Percentiles rank a stretch among this genome's conserved stretches.
These are phyloP conservation scores for Radiomyces spectabilis DNA, from an alignment of 192 early-diverging fungal species.

Conservation along the genomic window DNA sequence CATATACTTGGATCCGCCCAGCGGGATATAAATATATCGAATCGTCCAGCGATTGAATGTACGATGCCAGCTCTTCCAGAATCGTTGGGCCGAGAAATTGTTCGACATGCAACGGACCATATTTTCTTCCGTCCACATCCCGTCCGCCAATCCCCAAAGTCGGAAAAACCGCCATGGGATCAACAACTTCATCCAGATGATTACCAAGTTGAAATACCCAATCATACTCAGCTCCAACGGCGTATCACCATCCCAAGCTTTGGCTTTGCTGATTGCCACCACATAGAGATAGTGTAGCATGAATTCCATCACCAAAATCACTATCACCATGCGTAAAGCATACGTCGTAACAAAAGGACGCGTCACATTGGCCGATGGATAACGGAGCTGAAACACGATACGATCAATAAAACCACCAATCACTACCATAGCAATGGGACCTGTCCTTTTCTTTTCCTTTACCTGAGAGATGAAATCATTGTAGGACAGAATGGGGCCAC, in stretches of 20 bases:
- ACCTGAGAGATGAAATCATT: conserved; percentile 88
- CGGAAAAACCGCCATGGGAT: conserved; percentile 98
- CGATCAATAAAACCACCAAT: neutral
- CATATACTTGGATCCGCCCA: conserved; percentile 72
- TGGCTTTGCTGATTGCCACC: conserved; percentile 83
- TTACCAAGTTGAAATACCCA: conserved; percentile 81
- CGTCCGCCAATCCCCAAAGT: conserved; percentile 92
- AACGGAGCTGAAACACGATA: conserved; percentile 34
- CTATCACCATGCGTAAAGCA: conserved; percentile 56
- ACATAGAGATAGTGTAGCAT: conserved; percentile 83
- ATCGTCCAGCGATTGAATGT: conserved; percentile 89
- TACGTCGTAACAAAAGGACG: conserved; percentile 39
- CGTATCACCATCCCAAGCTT: conserved; percentile 76
- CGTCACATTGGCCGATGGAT: conserved; percentile 37
- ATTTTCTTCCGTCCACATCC: conserved; percentile 84
- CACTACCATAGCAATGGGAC: neutral
- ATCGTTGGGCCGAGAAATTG: conserved; percentile 89
- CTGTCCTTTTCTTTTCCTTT: neutral
- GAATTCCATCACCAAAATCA: conserved; percentile 76
- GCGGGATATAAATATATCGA: conserved; percentile 85
- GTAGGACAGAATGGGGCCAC: conserved; percentile 93
- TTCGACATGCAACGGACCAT: conserved; percentile 96
- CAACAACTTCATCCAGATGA: conserved; percentile 93
- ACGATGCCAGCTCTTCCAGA: conserved; percentile 97
- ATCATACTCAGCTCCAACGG: conserved; percentile 79